Percentiles rank a stretch among this genome's conserved stretches.
These are phyloP conservation scores for Thielaviopsis ethacetica DNA, from an alignment of 2,329 filamentous ascomycete genomes.

Conservation along the genomic window DNA sequence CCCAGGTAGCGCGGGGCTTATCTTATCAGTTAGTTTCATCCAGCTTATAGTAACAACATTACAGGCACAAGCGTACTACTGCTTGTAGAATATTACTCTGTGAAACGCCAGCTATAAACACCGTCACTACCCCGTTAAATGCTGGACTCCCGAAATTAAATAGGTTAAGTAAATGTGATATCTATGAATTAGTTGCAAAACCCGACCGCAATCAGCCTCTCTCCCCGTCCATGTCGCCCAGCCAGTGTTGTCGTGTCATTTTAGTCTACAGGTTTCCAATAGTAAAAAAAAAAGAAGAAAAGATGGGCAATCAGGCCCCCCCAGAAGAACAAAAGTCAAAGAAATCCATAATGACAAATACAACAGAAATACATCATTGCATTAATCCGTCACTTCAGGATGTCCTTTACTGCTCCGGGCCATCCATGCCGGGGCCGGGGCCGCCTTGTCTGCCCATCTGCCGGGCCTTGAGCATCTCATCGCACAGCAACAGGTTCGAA, in stretches of 20 bases:
- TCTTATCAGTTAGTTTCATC: slow-evolving; percentile 14
- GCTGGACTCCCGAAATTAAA: not conserved
- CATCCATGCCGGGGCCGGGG: slow-evolving; percentile 49
- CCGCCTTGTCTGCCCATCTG: slow-evolving; percentile 66
- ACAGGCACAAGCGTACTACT: too few relatives aligned
- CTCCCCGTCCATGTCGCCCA: slow-evolving; percentile 5
- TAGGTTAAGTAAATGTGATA: not conserved
- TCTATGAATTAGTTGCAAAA: slow-evolving; percentile 5
- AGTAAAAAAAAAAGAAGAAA: slow-evolving; percentile 1
- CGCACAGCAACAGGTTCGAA: slow-evolving; percentile 84
- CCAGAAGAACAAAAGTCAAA: slow-evolving; percentile 1
- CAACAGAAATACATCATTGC: slow-evolving; percentile 1
- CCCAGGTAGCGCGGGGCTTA: slow-evolving; percentile 17
- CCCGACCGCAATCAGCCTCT: not conserved
- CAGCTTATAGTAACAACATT: too few relatives aligned
- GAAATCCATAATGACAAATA: slow-evolving; percentile 4
- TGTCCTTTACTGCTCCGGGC: slow-evolving; percentile 33
- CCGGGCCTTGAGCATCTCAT: slow-evolving; percentile 91
- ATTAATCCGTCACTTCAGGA: slow-evolving; percentile 20
- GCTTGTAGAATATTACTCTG: too few relatives aligned
- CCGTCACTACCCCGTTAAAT: too few relatives aligned
- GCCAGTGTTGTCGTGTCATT: slow-evolving; percentile 11
- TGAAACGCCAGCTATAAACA: too few relatives aligned
- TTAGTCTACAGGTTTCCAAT: slow-evolving; percentile 11
- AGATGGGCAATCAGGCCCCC: not conserved